Evolutionary conservation across 2,329 filamentous ascomycete species (phyloP).

Genomic region (Colletotrichum sp.): DNA sequence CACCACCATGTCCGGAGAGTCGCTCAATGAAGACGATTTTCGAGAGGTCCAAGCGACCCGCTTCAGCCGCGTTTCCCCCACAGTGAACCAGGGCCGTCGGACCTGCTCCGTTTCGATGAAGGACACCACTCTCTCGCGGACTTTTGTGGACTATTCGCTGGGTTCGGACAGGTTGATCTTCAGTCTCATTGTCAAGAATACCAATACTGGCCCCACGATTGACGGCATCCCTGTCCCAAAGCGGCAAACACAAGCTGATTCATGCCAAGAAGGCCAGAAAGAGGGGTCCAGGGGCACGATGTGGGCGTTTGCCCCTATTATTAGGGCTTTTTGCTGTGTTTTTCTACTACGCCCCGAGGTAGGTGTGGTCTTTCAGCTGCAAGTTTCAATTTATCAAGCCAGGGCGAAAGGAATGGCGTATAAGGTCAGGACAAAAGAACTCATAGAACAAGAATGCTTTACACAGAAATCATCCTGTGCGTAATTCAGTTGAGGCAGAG

Average conservation of each 20-base stretch:
- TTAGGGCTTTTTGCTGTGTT: neutral
- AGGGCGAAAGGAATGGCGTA: neutral
- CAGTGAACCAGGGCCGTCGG: neutral
- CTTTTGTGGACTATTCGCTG: neutral
- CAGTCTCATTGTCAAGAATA: neutral
- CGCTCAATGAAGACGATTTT: no score
- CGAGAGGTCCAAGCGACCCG: neutral
- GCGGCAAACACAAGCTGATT: no score
- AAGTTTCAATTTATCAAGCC: neutral
- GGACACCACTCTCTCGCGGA: neutral
- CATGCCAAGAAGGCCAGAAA: no score
- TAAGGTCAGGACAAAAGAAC: neutral
- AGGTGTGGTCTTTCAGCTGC: neutral
- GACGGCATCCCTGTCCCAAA: neutral
- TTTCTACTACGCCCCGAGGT: neutral
- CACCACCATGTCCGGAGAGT: no score
- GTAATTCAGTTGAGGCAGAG: neutral
- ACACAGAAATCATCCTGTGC: neutral
- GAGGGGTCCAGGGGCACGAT: neutral
- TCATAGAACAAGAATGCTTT: accelerated
- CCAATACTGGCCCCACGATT: neutral
- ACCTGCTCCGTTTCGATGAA: neutral
- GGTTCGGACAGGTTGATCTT: neutral
- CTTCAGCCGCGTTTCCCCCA: neutral
- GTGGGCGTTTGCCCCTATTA: neutral